Evolutionary conservation across 2,329 filamentous ascomycete genomes (phyloP).

Genomic region (Epichloe sp.): DNA sequence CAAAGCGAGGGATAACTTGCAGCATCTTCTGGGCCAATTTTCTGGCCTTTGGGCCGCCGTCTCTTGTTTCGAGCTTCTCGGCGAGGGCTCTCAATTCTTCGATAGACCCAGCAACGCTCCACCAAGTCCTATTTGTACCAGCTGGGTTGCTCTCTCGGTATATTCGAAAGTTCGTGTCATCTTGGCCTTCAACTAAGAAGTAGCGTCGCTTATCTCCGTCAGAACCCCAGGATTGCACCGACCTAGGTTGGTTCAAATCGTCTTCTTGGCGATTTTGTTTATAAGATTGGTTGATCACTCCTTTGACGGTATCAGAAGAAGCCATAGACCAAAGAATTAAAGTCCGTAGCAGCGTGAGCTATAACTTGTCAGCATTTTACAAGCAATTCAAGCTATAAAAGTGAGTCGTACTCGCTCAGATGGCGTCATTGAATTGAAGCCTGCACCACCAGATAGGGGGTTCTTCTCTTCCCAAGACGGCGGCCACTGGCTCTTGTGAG

Average conservation of each 20-base stretch:
- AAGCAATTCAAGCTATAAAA: background rate
- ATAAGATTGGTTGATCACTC: constrained; percentile 75
- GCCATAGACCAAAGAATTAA: constrained; percentile 81
- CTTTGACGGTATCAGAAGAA: constrained; percentile 71
- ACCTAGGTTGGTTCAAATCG: constrained; percentile 70
- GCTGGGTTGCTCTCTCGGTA: constrained; percentile 87
- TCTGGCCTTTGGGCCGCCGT: constrained; percentile 70
- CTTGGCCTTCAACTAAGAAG: constrained; percentile 83
- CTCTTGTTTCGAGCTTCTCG: constrained; percentile 60
- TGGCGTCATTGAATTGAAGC: constrained; percentile 71
- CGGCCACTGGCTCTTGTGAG: constrained; percentile 82
- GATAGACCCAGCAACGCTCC: constrained; percentile 82
- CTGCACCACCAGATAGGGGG: constrained; percentile 71
- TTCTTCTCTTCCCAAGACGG: constrained; percentile 70
- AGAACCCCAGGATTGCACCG: constrained; percentile 80
- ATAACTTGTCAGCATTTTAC: constrained; percentile 8
- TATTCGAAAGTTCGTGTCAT: constrained; percentile 86
- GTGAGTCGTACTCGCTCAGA: constrained; percentile 55
- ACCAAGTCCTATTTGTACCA: constrained; percentile 68
- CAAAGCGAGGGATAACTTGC: constrained; percentile 75
- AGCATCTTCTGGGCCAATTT: constrained; percentile 65
- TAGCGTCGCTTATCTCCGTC: constrained; percentile 88
- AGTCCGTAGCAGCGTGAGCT: constrained; percentile 74
- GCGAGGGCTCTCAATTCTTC: constrained; percentile 68
- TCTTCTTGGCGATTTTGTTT: constrained; percentile 75